Evolutionary conservation across 768 basidiomycete species (phyloP), one percentile per base, ranked within the genome.

Genomic region (Tylopilus sp.): DNA sequence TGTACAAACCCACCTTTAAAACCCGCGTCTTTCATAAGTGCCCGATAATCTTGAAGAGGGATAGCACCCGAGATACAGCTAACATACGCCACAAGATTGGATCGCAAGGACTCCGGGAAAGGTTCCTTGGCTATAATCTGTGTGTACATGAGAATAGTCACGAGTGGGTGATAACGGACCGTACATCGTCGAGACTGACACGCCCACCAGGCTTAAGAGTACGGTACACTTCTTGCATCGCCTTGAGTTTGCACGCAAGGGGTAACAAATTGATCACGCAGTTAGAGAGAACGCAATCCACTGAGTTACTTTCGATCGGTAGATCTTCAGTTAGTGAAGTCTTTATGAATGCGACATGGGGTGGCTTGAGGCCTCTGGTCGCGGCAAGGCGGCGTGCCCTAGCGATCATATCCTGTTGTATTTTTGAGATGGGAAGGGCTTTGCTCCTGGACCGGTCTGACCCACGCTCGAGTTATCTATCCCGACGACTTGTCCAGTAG

Each of bases 211-310:
- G 76, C 62, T 78, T 83, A 43, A 85, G 68, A 3, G 83, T 70
- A 12, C 83, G 70, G 45, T 73, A 63, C 0, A 72, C 67, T 53
- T 85, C 83, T 37, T 74, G 72, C 44, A 82, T 61, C 7, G 78
- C 57, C n/a, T 47, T 63, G 5, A 58, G 63, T 57, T 80, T 83
- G 3, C 73, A 76, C 13, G 68, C 62, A 0, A 48, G 49, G 0
- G 80, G 76, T 7, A 83, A 57, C 3, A 81, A 63, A 58, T 83
- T 81, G 61, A 83, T 64, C 4, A 82, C 80, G 48, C 82, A 83
- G 61, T 82, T 85, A 7, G 81, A 82, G 7, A 83, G 56, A 16
- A 85, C 67, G 52, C 79, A 83, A 55, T 85, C 80, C 17, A 83
- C 72, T 0, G 80, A 73, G 48, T 71, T 63, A 6, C 77, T 72